Evolutionary conservation across 2,329 filamentous ascomycete genomes (phyloP).

Genomic region (Aureobasidium pullulans): DNA sequence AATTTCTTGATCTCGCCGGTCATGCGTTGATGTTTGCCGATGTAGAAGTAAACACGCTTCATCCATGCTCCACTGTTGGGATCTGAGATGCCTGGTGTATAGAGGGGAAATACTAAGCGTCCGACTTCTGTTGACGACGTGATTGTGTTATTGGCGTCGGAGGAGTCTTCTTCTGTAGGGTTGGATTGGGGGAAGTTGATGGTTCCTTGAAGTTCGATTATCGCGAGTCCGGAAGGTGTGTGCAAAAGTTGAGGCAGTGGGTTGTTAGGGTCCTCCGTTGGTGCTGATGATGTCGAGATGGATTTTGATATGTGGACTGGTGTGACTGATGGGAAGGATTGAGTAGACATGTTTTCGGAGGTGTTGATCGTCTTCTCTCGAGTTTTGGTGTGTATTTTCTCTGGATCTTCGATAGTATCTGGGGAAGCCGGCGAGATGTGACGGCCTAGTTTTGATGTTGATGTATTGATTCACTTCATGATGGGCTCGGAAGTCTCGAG

Average conservation of each 20-base stretch:
- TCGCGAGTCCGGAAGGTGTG: conserved; percentile 79
- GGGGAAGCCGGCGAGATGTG: no score
- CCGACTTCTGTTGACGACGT: conserved; percentile 51
- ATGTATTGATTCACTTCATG: background rate
- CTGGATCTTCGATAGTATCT: background rate
- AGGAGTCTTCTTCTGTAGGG: conserved; percentile 18
- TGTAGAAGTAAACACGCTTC: conserved; percentile 80
- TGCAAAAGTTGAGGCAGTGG: conserved; percentile 77
- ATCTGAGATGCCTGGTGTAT: conserved; percentile 44
- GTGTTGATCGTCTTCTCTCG: no score
- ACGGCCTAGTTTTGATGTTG: background rate
- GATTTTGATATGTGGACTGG: background rate
- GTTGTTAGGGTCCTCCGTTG: conserved; percentile 29
- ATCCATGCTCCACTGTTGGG: conserved; percentile 65
- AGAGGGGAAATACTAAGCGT: conserved; percentile 70
- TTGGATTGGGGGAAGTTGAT: conserved; percentile 61
- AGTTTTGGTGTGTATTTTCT: background rate
- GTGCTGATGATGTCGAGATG: background rate
- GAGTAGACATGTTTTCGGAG: background rate
- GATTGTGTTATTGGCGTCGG: conserved; percentile 26
- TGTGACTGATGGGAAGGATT: background rate
- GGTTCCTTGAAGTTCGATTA: conserved; percentile 87
- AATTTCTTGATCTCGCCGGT: conserved; percentile 87
- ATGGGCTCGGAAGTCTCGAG: background rate
- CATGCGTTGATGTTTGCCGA: conserved; percentile 82